Evolutionary conservation across 2,329 filamentous ascomycete genomes (phyloP), one percentile per base, ranked within the genome.

Genomic region (Exutisphaerella laricina): DNA sequence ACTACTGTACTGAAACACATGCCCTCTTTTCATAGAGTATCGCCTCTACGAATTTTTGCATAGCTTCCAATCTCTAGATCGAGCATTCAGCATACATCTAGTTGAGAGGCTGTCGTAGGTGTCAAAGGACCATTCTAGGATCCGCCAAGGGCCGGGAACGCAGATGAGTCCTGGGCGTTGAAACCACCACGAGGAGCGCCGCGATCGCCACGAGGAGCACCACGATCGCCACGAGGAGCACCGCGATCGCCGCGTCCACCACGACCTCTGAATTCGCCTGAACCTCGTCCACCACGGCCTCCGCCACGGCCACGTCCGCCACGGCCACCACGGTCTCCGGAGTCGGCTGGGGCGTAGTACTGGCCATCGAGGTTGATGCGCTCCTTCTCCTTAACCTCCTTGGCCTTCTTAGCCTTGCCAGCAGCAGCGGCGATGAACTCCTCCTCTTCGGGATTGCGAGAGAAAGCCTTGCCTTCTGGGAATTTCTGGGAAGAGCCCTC

Each of bases 401-500:
- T 87, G 30, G 48, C 43, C 74, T 90, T 81, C 65, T 86, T 85
- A 67, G 80, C 70, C 83, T 96, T 96, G 72, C 83, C 84, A 51
- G 73, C 75, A 55, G 76, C 68, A 58, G 77, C 81, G 61, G 84
- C 71, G 64, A 95, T 84, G 79, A 86, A 96, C 55, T 66, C 64
- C 58, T 84, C 80, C 59, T 88, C 81, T 41, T 78, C 77, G 35
- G 74, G 66, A 46, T 65, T 65, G 55, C 72, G 74, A 60, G 66
- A 60, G 59, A 80, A 58, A 51, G 74, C 70, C 75, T 89, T 94
- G 66, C 88, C 88, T 61, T 78, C 75, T 61, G 85, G 85, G 86
- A 89, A 95, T 79, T 96, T 92, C 80, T 92, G 90, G 76, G 88
- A 87, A 74, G 75, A 78, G 63, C 89, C 89, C 75, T 96, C 89